A percentile compares a stretch with the other conserved stretches of the same genome.
Evolutionary conservation across 768 basidiomycete genomes (phyloP).

Genomic region (Chalciporus piperatus): DNA sequence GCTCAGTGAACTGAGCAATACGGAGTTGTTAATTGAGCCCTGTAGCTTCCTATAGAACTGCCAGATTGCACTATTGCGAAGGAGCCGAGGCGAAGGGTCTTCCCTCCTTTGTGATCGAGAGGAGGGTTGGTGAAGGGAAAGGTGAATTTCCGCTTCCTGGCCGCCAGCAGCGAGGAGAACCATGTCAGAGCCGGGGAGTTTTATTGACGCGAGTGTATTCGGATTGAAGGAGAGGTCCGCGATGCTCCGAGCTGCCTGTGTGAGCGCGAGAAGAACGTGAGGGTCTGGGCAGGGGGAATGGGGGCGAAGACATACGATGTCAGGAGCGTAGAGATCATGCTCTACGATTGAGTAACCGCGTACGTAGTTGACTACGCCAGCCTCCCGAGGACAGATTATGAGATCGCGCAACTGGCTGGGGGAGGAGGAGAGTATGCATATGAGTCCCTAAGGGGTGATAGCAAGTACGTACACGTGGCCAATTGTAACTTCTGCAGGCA

Average conservation of each 20-base stretch:
- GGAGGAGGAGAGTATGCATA: constrained; percentile 5
- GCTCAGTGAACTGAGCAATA: constrained; percentile 61
- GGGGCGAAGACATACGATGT: constrained; percentile 39
- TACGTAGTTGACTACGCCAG: constrained; percentile 64
- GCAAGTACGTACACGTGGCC: constrained; percentile 56
- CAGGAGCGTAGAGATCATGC: constrained; percentile 50
- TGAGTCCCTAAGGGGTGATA: constrained; percentile 7
- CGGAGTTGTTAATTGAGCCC: constrained; percentile 82
- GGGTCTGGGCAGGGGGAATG: constrained; percentile 12
- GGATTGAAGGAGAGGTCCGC: constrained; percentile 57
- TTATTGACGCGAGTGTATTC: constrained; percentile 60
- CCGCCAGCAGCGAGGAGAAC: constrained; percentile 76
- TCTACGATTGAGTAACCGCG: constrained; percentile 53
- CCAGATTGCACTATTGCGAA: constrained; percentile 39
- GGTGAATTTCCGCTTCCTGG: constrained; percentile 67
- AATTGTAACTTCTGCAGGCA: constrained; percentile 48
- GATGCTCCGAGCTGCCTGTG: constrained; percentile 45
- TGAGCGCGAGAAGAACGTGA: constrained; percentile 14
- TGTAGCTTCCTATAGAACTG: constrained; percentile 50
- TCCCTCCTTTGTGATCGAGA: constrained; percentile 22
- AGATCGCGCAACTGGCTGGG: constrained; percentile 76
- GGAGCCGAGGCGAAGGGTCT: constrained; percentile 10
- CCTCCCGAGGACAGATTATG: constrained; percentile 66
- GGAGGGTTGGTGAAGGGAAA: constrained; percentile 46
- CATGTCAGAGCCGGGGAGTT: constrained; percentile 47